Conservation (phyloP, 1,284 basidiomycete genomes). For the Melampsora americana region DNA sequence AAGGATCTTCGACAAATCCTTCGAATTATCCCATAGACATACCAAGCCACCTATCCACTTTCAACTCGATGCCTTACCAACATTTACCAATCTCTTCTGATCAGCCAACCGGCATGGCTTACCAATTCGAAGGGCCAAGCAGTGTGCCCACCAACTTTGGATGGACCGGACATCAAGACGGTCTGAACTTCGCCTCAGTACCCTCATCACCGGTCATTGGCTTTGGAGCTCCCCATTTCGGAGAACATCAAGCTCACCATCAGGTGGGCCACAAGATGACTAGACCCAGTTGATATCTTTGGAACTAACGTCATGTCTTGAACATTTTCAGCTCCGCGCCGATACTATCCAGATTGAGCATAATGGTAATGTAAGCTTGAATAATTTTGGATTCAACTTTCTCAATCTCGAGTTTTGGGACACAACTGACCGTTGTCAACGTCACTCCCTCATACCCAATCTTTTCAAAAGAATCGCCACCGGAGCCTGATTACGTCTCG, state of each 20-base stretch:
- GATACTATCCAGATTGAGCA: not conserved
- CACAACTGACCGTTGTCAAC: no score
- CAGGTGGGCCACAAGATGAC: not conserved
- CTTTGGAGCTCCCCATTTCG: not conserved
- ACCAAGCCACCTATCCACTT: not conserved
- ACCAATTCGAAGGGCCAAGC: conserved; percentile 3
- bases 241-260: conserved; percentile 7
- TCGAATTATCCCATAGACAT: not conserved
- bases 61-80: not conserved
- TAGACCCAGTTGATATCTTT: not conserved
- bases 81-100: conserved; percentile 5
- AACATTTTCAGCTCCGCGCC: not conserved
- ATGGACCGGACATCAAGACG: not conserved
- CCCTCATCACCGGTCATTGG: conserved; percentile 25
- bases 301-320: not conserved
- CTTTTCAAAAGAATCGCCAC: not conserved
- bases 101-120: not conserved
- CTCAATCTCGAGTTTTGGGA: no score
- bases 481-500: not conserved
- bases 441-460: not conserved
- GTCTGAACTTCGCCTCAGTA: conserved; percentile 17
- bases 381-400: no score
- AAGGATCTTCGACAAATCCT: not conserved
- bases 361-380: not conserved
- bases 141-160: conserved; percentile 23